These are phyloP conservation scores for Diaporthe nobilis DNA, from an alignment of 2,329 filamentous ascomycete genomes.

Conservation along the genomic window DNA sequence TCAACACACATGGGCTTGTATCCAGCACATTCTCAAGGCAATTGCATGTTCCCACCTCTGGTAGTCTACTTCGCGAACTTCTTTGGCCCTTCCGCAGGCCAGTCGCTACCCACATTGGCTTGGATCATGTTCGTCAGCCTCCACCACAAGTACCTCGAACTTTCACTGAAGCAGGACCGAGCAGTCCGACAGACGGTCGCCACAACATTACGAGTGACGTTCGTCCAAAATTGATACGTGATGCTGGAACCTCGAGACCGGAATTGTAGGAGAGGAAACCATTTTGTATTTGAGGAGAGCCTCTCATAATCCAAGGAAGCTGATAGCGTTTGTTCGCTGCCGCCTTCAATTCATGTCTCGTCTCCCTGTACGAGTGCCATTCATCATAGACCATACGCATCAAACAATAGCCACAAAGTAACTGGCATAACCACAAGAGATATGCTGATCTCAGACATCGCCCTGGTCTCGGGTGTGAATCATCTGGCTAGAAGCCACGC, in stretches of 20 bases:
- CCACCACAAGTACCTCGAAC: not conserved
- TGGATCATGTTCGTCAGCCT: not conserved
- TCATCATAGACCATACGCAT: not conserved
- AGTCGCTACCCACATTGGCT: not conserved
- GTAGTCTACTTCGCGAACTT: not conserved
- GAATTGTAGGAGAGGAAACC: not conserved
- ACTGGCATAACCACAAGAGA: not conserved
- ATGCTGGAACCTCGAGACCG: not conserved
- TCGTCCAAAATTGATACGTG: too few relatives aligned
- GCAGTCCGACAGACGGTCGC: too few relatives aligned
- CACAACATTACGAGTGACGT: not conserved
- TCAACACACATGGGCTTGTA: not conserved
- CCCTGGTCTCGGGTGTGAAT: not conserved
- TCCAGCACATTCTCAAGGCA: not conserved
- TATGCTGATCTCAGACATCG: not conserved
- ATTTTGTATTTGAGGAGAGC: not conserved
- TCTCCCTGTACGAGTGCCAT: constrained; percentile 5
- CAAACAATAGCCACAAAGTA: not conserved
- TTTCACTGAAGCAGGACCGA: too few relatives aligned
- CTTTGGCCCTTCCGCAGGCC: not conserved
- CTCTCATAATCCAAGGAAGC: not conserved
- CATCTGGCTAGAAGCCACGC: not conserved
- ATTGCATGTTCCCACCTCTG: not conserved
- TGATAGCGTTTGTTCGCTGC: not conserved
- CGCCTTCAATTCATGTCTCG: not conserved